Conservation (phyloP, 192 early-diverging fungal genomes). For the Phlyctochytrium planicorne region DNA sequence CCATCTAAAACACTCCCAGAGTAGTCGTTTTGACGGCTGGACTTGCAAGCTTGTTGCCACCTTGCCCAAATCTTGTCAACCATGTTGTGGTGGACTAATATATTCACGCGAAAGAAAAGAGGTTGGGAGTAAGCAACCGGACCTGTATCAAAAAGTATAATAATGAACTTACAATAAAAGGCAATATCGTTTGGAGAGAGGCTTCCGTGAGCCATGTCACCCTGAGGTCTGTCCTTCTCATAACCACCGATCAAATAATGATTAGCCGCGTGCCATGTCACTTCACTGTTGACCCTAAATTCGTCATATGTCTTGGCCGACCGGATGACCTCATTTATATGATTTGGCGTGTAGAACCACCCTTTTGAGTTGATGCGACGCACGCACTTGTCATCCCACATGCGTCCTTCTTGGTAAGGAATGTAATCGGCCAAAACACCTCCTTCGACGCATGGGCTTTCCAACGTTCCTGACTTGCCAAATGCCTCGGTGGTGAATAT, state of each 20-base stretch:
- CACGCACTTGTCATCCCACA: too few relatives aligned
- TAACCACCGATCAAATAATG: neutral
- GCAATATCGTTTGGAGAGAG: neutral
- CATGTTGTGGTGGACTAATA: constrained; percentile 23
- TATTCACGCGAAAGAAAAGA: too few relatives aligned
- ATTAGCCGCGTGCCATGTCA: neutral
- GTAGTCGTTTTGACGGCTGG: neutral
- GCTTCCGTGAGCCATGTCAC: neutral
- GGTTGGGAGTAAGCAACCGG: too few relatives aligned
- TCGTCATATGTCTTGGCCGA: neutral
- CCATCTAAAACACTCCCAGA: too few relatives aligned
- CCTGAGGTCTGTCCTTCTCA: neutral
- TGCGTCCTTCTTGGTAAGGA: neutral
- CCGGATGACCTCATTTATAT: too few relatives aligned
- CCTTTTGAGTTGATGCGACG: neutral
- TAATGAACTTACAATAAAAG: neutral
- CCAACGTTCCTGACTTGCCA: neutral
- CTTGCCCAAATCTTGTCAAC: constrained; percentile 23
- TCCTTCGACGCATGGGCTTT: neutral
- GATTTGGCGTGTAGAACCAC: neutral
- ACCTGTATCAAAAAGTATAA: too few relatives aligned
- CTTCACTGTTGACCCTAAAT: neutral
- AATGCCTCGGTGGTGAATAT: neutral
- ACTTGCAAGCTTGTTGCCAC: constrained; percentile 7
- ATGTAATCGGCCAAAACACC: neutral